A percentile compares a stretch with the other conserved stretches of the same genome.
Evolutionary conservation across 2,329 filamentous ascomycete species (phyloP).

Genomic region (Parafenestella ontariensis): DNA sequence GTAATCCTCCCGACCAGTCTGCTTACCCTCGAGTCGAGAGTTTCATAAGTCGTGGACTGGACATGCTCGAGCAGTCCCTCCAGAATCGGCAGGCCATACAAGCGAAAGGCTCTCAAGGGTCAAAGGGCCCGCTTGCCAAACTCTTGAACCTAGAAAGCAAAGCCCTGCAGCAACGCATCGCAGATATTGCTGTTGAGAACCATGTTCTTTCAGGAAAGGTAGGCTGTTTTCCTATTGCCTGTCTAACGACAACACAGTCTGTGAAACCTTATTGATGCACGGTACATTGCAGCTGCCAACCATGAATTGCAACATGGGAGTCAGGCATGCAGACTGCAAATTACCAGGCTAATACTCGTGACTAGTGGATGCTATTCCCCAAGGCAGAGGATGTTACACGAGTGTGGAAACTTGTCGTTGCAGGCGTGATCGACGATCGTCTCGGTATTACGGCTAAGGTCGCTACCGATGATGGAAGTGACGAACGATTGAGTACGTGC

Average conservation of each 20-base stretch:
- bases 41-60: conserved; percentile 62
- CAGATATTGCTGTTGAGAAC: conserved; percentile 65
- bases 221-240: conserved; percentile 11
- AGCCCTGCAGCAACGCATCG: conserved; percentile 61
- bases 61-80: conserved; percentile 61
- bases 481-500: conserved; percentile 54
- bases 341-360: conserved; percentile 10
- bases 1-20: conserved; percentile 42
- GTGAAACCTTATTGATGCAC: background rate
- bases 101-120: conserved; percentile 58
- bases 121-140: conserved; percentile 49
- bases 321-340: background rate
- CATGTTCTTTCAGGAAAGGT: conserved; percentile 72
- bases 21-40: conserved; percentile 52
- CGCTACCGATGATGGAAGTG: conserved; percentile 59
- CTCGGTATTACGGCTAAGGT: conserved; percentile 79
- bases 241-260: background rate
- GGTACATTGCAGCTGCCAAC: background rate
- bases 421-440: conserved; percentile 70
- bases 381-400: conserved; percentile 62
- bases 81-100: conserved; percentile 58
- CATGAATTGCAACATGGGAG: background rate
- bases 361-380: conserved; percentile 78
- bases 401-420: conserved; percentile 71
- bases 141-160: conserved; percentile 53